Evolutionary conservation across 169 alveolate genomes (phyloP).

Genomic region (Cryptosporidium muris): DNA sequence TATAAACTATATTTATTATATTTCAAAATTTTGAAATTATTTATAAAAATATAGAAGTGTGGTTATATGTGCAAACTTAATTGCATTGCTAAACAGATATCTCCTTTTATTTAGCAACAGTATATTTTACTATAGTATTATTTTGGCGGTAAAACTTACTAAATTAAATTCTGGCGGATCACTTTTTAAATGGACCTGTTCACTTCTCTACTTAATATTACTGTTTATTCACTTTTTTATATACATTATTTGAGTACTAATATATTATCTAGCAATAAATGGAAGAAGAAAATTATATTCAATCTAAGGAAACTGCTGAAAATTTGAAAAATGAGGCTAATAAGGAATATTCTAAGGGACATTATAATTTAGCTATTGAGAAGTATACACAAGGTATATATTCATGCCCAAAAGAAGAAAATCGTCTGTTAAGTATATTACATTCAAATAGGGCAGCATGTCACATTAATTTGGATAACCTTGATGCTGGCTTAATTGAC

Average conservation of each 20-base stretch:
- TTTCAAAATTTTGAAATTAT: no score
- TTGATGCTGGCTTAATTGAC: constrained; percentile 81
- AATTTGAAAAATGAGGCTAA: constrained; percentile 52
- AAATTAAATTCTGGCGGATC: no score
- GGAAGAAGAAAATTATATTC: constrained; percentile 52
- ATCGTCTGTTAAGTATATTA: constrained; percentile 74
- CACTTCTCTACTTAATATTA: background rate
- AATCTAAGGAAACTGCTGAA: constrained; percentile 44
- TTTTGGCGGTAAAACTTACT: no score
- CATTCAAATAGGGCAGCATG: constrained; percentile 87
- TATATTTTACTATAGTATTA: no score
- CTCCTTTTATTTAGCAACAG: no score
- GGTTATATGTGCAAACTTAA: no score
- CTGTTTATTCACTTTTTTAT: background rate
- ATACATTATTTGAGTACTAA: background rate
- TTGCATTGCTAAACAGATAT: no score
- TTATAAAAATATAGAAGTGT: no score
- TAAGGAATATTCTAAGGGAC: constrained; percentile 41
- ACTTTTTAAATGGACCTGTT: background rate
- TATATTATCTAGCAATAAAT: background rate
- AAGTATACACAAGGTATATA: constrained; percentile 58
- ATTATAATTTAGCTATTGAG: constrained; percentile 33
- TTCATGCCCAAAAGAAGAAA: constrained; percentile 71
- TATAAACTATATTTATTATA: no score
- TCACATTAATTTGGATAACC: constrained; percentile 77